Conservation (phyloP, 495 filamentous ascomycete genomes). For the Melanomma pulvis-pyrius region DNA sequence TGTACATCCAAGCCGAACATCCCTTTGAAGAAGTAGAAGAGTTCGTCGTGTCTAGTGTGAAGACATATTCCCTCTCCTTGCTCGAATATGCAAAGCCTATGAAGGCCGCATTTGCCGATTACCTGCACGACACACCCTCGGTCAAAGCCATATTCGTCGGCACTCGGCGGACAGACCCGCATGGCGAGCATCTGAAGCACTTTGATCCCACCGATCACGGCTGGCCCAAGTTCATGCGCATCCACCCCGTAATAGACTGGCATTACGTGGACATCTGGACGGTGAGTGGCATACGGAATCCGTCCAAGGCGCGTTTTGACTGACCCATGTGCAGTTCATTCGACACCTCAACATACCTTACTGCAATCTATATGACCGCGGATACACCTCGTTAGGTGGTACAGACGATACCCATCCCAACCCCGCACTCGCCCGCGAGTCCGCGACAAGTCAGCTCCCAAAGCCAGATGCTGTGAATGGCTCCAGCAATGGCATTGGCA, state of each 20-base stretch:
- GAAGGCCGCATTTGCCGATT: conserved; percentile 75
- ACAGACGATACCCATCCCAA: conserved; percentile 90
- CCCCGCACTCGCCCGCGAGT: conserved; percentile 58
- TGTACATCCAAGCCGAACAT: conserved; percentile 81
- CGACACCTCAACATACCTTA: conserved; percentile 75
- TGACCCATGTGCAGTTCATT: conserved; percentile 64
- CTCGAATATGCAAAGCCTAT: conserved; percentile 76
- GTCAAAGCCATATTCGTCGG: conserved; percentile 91
- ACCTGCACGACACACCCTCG: conserved; percentile 62
- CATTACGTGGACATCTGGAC: conserved; percentile 95
- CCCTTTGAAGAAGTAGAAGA: conserved; percentile 84
- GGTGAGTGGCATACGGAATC: conserved; percentile 53
- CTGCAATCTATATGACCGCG: conserved; percentile 81
- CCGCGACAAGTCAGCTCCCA: background rate
- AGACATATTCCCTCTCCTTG: conserved; percentile 74
- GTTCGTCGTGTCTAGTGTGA: conserved; percentile 69
- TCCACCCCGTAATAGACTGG: conserved; percentile 97
- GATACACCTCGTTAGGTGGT: conserved; percentile 86
- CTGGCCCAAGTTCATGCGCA: conserved; percentile 90
- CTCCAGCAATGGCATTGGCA: conserved; percentile 19
- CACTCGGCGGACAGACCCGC: conserved; percentile 88
- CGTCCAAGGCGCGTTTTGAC: background rate
- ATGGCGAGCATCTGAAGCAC: conserved; percentile 72
- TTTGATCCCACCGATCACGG: conserved; percentile 86
- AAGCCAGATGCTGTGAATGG: conserved; percentile 15